Evolutionary conservation across 306 rosid species (phyloP).

Genomic region (Vicia villosa): DNA sequence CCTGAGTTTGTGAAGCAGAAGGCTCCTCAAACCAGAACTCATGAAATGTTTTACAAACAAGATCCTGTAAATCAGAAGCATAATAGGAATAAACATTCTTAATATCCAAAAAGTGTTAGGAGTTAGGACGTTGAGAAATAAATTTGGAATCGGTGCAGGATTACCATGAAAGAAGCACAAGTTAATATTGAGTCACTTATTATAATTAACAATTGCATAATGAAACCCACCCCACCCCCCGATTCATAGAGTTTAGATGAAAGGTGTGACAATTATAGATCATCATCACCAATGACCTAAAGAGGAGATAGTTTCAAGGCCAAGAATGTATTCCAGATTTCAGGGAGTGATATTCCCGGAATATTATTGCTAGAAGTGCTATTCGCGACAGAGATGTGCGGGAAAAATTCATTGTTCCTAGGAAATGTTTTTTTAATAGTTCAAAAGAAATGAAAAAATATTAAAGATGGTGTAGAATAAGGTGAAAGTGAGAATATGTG

Average conservation of each 20-base stretch:
- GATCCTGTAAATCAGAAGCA: slow-evolving; percentile 65
- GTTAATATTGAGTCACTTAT: slow-evolving; percentile 18
- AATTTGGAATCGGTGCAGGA: neutral
- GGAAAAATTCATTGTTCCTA: neutral
- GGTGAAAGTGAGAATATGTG: neutral
- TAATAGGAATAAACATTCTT: slow-evolving; percentile 6
- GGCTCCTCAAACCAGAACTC: slow-evolving; percentile 99
- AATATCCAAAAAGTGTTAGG: slow-evolving; percentile 9
- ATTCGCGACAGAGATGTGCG: neutral
- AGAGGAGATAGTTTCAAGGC: neutral
- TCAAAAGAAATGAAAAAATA: neutral
- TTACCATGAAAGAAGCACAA: slow-evolving; percentile 23
- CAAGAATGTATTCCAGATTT: neutral
- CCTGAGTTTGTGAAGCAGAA: slow-evolving; percentile 63
- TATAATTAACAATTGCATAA: slow-evolving; percentile 28
- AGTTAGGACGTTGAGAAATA: neutral
- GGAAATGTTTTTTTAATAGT: neutral
- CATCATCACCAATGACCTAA: slow-evolving; percentile 10
- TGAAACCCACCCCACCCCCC: neutral
- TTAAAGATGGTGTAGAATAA: neutral
- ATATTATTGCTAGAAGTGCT: neutral
- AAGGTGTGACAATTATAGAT: slow-evolving; percentile 9
- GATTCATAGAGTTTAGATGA: slow-evolving; percentile 8
- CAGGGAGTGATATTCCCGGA: neutral
- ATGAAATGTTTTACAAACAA: slow-evolving; percentile 95